Evolutionary conservation across 768 basidiomycete genomes (phyloP).

Genomic region (Lyophyllum shimeji): DNA sequence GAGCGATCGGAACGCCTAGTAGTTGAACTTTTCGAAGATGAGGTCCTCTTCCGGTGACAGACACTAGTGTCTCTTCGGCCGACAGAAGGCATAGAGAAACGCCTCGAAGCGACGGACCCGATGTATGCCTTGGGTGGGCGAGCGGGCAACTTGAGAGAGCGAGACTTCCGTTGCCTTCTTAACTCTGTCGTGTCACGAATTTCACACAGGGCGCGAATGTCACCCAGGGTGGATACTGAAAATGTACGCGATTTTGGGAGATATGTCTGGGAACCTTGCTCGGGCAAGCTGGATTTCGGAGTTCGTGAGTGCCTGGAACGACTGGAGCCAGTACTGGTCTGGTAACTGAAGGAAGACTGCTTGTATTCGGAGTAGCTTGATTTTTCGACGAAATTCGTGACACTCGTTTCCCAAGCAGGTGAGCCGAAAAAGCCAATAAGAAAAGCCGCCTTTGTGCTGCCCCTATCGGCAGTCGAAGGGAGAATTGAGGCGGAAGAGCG

Average conservation of each 20-base stretch:
- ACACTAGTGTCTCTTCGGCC: conserved; percentile 14
- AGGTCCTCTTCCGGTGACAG: conserved; percentile 19
- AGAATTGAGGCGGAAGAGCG: conserved; percentile 19
- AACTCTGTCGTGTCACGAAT: conserved; percentile 1
- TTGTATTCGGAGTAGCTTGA: conserved; percentile 17
- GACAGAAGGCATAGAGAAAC: conserved; percentile 30
- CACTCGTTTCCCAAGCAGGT: conserved; percentile 42
- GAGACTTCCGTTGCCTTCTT: conserved; percentile 8
- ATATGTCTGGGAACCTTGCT: neutral
- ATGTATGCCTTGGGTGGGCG: conserved; percentile 18
- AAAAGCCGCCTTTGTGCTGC: conserved; percentile 31
- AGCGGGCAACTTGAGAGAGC: conserved; percentile 18
- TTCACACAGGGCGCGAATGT: conserved; percentile 8
- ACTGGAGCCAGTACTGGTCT: conserved; percentile 18
- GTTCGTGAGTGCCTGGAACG: conserved; percentile 6
- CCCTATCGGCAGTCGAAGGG: conserved; percentile 4
- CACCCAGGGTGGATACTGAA: conserved; percentile 16
- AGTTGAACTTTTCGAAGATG: conserved; percentile 23
- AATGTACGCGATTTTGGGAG: conserved; percentile 10
- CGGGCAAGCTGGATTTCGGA: conserved; percentile 9
- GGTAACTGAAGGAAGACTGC: conserved; percentile 19
- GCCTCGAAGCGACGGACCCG: conserved; percentile 18
- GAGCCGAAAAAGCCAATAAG: conserved; percentile 46
- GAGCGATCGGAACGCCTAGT: conserved; percentile 19
- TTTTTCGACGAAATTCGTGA: conserved; percentile 18